Evolutionary conservation across 441 rosid genomes (phyloP).

Genomic region (Pelargonium cotyledonis): DNA sequence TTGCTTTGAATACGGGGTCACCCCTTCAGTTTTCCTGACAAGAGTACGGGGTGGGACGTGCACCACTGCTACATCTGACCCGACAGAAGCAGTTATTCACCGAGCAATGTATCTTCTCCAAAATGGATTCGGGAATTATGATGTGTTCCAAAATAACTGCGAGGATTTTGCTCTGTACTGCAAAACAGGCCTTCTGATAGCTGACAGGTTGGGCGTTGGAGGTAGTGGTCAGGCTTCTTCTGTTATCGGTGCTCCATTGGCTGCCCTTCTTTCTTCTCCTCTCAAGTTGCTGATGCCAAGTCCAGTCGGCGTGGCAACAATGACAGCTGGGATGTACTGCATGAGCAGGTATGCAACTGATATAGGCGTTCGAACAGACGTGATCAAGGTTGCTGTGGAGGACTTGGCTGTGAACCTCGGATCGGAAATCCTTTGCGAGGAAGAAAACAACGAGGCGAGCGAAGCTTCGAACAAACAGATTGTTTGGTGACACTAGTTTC

Average conservation of each 20-base stretch:
- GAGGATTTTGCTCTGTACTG: slow-evolving; percentile 93
- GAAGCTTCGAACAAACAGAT: slow-evolving; percentile 31
- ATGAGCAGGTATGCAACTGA: slow-evolving; percentile 93
- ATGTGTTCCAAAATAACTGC: slow-evolving; percentile 81
- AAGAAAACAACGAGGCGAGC: slow-evolving; percentile 23
- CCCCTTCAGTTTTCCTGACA: slow-evolving; percentile 66
- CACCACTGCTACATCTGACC: slow-evolving; percentile 72
- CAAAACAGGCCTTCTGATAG: slow-evolving; percentile 76
- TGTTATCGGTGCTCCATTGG: slow-evolving; percentile 74
- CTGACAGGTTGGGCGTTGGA: slow-evolving; percentile 69
- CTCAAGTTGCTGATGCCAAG: slow-evolving; percentile 75
- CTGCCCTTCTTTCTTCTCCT: slow-evolving; percentile 87
- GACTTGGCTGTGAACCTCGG: slow-evolving; percentile 70
- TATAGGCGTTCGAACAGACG: slow-evolving; percentile 81
- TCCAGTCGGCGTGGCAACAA: slow-evolving; percentile 86
- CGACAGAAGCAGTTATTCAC: slow-evolving; percentile 53
- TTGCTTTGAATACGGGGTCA: slow-evolving; percentile 75
- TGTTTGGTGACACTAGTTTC: slow-evolving; percentile 29
- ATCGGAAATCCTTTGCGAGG: slow-evolving; percentile 33
- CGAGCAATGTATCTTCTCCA: slow-evolving; percentile 96
- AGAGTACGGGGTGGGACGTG: slow-evolving; percentile 92
- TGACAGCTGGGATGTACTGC: slow-evolving; percentile 92
- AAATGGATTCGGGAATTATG: slow-evolving; percentile 93
- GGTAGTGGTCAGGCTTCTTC: slow-evolving; percentile 96
- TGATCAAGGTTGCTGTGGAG: slow-evolving; percentile 81